Conservation (phyloP, 148 eudicot species). For the Suaeda aralocaspica region DNA sequence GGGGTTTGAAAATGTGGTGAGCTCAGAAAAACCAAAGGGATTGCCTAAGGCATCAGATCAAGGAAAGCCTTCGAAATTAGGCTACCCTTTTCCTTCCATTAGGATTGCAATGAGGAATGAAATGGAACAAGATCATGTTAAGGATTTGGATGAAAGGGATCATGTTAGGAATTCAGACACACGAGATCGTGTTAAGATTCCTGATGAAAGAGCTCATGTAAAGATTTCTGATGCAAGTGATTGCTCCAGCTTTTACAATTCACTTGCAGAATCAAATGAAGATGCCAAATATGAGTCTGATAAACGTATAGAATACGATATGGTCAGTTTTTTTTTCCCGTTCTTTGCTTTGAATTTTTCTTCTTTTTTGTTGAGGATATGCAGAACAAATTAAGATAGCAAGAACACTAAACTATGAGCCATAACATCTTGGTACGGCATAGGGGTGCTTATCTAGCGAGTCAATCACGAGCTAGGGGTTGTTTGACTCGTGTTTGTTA, state of each 20-base stretch:
- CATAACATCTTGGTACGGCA: too few species aligned
- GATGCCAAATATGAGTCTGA: conserved; percentile 24
- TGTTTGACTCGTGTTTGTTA: too few species aligned
- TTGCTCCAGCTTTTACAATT: conserved; percentile 23
- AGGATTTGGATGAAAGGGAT: conserved; percentile 26
- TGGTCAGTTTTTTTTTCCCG: conserved; percentile 32
- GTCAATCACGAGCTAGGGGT: too few species aligned
- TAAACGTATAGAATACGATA: conserved; percentile 29
- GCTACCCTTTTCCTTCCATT: conserved; percentile 19
- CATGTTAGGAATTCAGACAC: too few species aligned
- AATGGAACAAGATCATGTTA: conserved; percentile 32
- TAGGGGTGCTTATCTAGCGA: too few species aligned
- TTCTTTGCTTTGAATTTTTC: not conserved
- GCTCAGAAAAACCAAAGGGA: conserved; percentile 31
- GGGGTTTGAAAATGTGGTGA: conserved; percentile 33
- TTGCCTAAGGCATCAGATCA: conserved; percentile 26
- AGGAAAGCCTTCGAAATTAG: conserved; percentile 22
- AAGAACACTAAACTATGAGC: too few species aligned
- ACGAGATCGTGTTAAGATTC: conserved; percentile 22
- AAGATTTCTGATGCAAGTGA: conserved; percentile 27
- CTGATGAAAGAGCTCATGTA: conserved; percentile 25
- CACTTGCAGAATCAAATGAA: conserved; percentile 17
- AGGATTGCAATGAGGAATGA: conserved; percentile 31
- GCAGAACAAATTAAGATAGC: too few species aligned
- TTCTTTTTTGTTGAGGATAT: too few species aligned